Conservation (phyloP, 768 basidiomycete species). For the Lentinus tigrinus region DNA sequence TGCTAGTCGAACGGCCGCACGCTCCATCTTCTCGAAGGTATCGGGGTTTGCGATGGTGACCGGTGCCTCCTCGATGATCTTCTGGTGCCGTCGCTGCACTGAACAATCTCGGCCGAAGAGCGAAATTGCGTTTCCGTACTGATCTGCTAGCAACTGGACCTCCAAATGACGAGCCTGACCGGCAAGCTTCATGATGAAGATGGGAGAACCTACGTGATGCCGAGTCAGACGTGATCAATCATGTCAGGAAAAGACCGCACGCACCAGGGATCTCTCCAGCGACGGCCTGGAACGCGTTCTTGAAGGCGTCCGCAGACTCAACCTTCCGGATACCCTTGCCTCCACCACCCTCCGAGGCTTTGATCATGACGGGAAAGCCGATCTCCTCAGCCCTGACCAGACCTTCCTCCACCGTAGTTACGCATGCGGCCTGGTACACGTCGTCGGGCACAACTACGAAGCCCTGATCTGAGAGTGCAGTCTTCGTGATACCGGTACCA, state of each 20-base stretch:
- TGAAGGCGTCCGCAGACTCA: slow-evolving; percentile 81
- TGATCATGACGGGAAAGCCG: slow-evolving; percentile 99
- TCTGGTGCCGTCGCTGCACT: slow-evolving; percentile 98
- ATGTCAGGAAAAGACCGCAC: slow-evolving; percentile 22
- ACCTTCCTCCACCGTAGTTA: slow-evolving; percentile 85
- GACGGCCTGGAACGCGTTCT: slow-evolving; percentile 92
- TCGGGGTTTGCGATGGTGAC: slow-evolving; percentile 94
- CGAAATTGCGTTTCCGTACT: slow-evolving; percentile 98
- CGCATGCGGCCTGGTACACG: slow-evolving; percentile 86
- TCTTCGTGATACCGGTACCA: slow-evolving; percentile 89
- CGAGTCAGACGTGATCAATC: slow-evolving; percentile 6
- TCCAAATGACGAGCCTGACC: slow-evolving; percentile 97
- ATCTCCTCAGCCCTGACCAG: slow-evolving; percentile 80
- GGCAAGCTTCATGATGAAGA: slow-evolving; percentile 99
- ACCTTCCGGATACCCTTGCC: slow-evolving; percentile 99
- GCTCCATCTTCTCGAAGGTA: slow-evolving; percentile 96
- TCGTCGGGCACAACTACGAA: slow-evolving; percentile 94
- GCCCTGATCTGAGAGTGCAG: slow-evolving; percentile 77
- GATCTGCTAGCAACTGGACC: slow-evolving; percentile 97
- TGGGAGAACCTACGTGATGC: slow-evolving; percentile 74
- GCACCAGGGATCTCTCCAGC: slow-evolving; percentile 94
- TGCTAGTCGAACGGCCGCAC: slow-evolving; percentile 97
- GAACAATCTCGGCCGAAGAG: slow-evolving; percentile 99
- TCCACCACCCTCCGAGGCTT: slow-evolving; percentile 98
- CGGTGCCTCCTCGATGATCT: slow-evolving; percentile 99